Conservation (phyloP, 441 rosid genomes). For the Bruguiera hainesii region DNA sequence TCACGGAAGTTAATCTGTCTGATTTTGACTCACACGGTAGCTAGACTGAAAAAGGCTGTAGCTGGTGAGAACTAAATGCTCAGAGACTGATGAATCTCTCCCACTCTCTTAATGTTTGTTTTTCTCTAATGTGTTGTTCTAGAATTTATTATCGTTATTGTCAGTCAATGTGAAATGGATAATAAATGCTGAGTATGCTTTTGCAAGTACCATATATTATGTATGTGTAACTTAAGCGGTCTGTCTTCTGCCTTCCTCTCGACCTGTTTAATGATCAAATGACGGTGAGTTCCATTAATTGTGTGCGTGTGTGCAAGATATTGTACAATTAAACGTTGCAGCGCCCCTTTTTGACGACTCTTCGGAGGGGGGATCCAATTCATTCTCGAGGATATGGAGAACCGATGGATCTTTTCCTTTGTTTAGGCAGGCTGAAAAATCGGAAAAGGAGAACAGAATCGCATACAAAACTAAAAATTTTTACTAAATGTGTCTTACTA, state of each 20-base stretch:
- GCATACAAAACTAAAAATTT: too few relatives aligned
- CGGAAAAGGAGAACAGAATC: too few relatives aligned
- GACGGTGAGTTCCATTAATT: slow-evolving; percentile 34
- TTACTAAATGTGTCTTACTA: too few relatives aligned
- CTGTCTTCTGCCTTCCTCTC: not conserved
- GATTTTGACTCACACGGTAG: slow-evolving; percentile 27
- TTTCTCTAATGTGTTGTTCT: slow-evolving; percentile 40
- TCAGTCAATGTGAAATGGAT: slow-evolving; percentile 46
- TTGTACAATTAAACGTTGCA: slow-evolving; percentile 35
- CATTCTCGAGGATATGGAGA: not conserved
- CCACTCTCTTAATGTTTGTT: slow-evolving; percentile 13
- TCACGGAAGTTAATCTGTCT: slow-evolving; percentile 5
- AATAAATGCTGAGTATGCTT: slow-evolving; percentile 47
- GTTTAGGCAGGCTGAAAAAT: not conserved
- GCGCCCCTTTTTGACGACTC: slow-evolving; percentile 15
- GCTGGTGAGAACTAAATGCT: slow-evolving; percentile 41
- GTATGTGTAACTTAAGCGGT: slow-evolving; percentile 10
- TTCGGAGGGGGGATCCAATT: slow-evolving; percentile 18
- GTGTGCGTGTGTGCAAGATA: slow-evolving; percentile 27
- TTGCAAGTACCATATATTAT: slow-evolving; percentile 27
- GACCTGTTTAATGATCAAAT: slow-evolving; percentile 27
- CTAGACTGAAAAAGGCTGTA: slow-evolving; percentile 27
- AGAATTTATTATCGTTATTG: slow-evolving; percentile 46
- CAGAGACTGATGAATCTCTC: slow-evolving; percentile 28
- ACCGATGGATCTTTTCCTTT: not conserved